Percentiles rank a stretch among this genome's conserved stretches.
These are phyloP conservation scores for Peziza echinospora DNA, from an alignment of 495 filamentous ascomycete genomes.

Conservation along the genomic window DNA sequence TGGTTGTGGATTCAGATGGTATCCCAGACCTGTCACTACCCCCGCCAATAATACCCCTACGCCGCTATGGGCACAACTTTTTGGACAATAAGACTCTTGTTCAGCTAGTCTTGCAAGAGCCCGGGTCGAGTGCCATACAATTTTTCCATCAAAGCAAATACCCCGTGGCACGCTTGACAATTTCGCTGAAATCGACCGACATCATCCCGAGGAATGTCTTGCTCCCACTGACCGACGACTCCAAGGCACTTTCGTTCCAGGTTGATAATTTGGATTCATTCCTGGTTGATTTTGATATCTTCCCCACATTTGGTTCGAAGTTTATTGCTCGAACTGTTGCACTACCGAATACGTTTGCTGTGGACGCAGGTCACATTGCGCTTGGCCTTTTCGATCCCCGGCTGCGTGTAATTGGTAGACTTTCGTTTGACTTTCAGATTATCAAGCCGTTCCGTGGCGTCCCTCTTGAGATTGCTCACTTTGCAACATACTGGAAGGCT, in stretches of 20 bases:
- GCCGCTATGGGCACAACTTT: conserved; percentile 95
- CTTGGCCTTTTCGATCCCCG: conserved; percentile 83
- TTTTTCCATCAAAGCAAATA: conserved; percentile 95
- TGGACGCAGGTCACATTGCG: conserved; percentile 51
- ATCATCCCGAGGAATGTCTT: conserved; percentile 87
- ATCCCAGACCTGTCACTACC: conserved; percentile 86
- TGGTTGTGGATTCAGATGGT: conserved; percentile 55
- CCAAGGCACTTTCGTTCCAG: conserved; percentile 78
- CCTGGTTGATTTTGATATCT: conserved; percentile 90
- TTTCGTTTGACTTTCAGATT: conserved; percentile 81
- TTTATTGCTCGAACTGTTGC: conserved; percentile 91
- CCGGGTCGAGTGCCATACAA: conserved; percentile 40
- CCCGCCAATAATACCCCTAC: conserved; percentile 82
- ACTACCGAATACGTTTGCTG: conserved; percentile 68
- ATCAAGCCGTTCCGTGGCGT: conserved; percentile 93
- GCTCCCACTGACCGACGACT: conserved; percentile 89
- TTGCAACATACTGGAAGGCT: conserved; percentile 98
- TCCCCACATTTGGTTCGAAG: conserved; percentile 89
- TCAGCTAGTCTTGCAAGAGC: conserved; percentile 64
- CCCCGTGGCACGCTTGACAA: conserved; percentile 81
- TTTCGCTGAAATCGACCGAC: conserved; percentile 87
- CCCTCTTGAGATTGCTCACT: conserved; percentile 86
- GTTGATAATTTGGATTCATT: conserved; percentile 84
- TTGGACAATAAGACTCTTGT: conserved; percentile 90
- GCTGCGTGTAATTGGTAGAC: conserved; percentile 79